phyloP scores from a whole-genome alignment of 495 filamentous ascomycete species.

The Letharia lupina region DNA sequence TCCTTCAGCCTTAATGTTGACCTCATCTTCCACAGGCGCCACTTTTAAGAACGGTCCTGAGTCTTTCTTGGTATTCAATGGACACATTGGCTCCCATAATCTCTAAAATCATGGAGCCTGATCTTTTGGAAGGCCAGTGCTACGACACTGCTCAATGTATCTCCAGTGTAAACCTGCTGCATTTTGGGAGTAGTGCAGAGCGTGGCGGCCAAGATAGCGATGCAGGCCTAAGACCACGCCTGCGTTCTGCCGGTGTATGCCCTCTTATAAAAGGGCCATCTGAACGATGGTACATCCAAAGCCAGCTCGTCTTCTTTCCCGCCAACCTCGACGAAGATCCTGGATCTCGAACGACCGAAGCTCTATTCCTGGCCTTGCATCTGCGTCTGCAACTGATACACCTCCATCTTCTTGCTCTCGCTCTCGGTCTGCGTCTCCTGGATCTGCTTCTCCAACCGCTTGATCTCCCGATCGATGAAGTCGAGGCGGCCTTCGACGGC shows the following conservation, averaged over 20 bases:
- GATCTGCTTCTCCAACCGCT: conserved; percentile 75
- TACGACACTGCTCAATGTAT: neutral
- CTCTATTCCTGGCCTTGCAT: conserved; percentile 3
- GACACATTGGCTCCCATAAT: neutral
- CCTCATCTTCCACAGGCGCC: neutral
- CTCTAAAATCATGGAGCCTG: neutral
- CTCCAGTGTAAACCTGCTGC: neutral
- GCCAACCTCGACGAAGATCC: neutral
- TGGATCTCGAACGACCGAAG: neutral
- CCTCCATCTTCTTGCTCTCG: conserved; percentile 68
- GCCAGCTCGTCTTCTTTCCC: neutral
- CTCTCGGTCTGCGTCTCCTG: conserved; percentile 68
- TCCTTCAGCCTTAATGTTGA: neutral
- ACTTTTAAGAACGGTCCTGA: neutral
- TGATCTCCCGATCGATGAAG: conserved; percentile 89
- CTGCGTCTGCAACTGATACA: conserved; percentile 19
- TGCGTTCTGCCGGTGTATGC: neutral
- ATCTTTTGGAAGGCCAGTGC: neutral
- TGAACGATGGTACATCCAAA: neutral
- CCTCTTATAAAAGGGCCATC: neutral
- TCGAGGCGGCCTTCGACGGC: conserved; percentile 84
- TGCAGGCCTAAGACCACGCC: neutral
- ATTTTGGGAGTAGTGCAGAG: neutral
- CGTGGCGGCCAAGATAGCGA: neutral
- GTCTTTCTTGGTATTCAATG: neutral